Base-by-base conservation (phyloP, 2,329 filamentous ascomycete genomes). In the Botrytis paeoniae region DNA sequence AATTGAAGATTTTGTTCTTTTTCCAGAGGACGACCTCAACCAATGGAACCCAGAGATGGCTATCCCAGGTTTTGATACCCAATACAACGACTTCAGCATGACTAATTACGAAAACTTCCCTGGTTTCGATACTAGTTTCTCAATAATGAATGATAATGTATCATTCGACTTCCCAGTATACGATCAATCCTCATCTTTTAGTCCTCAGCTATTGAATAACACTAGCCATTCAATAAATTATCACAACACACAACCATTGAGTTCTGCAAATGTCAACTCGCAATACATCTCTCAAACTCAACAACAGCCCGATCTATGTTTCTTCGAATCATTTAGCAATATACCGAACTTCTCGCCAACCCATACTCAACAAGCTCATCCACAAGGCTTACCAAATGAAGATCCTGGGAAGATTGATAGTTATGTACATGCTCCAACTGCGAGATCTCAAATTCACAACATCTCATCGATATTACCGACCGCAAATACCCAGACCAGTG, bases 1-100 rank as follows among this genome's bases (percentile, higher is more conserved):
- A 5, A 78, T 80, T 16, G 78, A 79, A 61, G 79, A 80, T 65
- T 79, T 80, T 60, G 75, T 79, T 16, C 76, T 80, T 39, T 80
- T 80, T 73, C 78, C 78, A 37, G 78, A 79, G 69, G 76, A 77
- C 54, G 63, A 63, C 35, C 25, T 59, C 62, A 54, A 69, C 29
- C 69, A 75, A 37, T 79, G 78, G 78, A 78, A 77, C 60, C 70
- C 75, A 20, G 73, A 77, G 51, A 68, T 76, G 60, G 68, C 75
- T 25, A 66, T 75, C 39, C 54, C 73, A 22, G 73, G 69, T 32
- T 73, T 76, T 63, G 73, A 75, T 39, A 73, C 73, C n/a, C 71
- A 77, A 69, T 75, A 71, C 45, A 66, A 43, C 48, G 76, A 78
- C 73, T 64, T 79, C 22, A 76, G 73, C 39, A 69, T 78, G 35